These are phyloP conservation scores for Ambrosia trifida DNA, from an alignment of 129 eudicot genomes.

Conservation along the genomic window DNA sequence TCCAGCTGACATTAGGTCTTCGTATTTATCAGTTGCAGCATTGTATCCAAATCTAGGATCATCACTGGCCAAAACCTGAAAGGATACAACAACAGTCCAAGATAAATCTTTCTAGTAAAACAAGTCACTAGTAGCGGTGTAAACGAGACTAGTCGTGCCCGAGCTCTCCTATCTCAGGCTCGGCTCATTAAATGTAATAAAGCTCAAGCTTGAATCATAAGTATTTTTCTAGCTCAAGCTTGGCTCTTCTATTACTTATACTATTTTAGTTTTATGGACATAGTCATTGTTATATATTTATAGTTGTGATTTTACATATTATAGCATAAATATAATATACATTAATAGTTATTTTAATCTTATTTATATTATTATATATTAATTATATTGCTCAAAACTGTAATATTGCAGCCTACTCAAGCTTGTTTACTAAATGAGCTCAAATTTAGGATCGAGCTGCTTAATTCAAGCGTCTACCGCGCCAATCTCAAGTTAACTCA, in stretches of 20 bases:
- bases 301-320: background rate
- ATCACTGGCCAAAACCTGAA: slow-evolving; percentile 61
- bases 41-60: slow-evolving; percentile 67
- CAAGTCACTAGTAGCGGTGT: background rate
- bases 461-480: background rate
- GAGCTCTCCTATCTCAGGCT: too few species aligned
- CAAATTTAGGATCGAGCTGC: background rate
- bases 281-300: background rate
- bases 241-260: background rate
- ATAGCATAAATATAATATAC: background rate
- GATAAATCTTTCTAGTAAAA: background rate
- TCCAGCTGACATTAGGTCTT: slow-evolving; percentile 91
- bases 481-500: background rate
- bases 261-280: background rate
- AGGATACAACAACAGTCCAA: background rate
- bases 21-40: slow-evolving; percentile 78
- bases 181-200: too few species aligned
- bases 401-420: background rate
- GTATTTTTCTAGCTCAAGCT: background rate
- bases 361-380: background rate
- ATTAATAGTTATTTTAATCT: background rate
- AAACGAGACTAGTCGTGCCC: background rate
- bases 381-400: background rate
- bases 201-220: background rate
- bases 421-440: background rate